Percentiles rank a stretch among this genome's conserved stretches.
Conservation (phyloP, 768 basidiomycete genomes). For the Symmetrospora coprosmae region DNA sequence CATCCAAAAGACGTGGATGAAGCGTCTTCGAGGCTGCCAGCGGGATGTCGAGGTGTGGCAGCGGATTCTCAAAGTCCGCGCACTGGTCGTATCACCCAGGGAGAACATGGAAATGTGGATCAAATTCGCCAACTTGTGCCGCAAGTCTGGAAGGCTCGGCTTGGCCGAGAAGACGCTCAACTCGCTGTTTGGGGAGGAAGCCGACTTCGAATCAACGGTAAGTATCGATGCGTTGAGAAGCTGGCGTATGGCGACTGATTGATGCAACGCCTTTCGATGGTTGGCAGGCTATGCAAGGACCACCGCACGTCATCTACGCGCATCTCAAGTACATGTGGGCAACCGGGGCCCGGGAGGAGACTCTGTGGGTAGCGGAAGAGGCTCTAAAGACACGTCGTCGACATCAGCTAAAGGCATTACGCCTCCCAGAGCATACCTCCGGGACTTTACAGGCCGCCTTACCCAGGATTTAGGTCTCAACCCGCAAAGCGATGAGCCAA, state of each 20-base stretch:
- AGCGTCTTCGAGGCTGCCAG: slow-evolving; percentile 87
- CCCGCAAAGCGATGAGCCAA: slow-evolving; percentile 25
- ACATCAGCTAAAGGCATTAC: too few species aligned
- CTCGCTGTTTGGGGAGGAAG: slow-evolving; percentile 63
- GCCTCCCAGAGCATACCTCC: slow-evolving; percentile 49
- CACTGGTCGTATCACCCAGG: slow-evolving; percentile 77
- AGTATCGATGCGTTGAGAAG: not conserved
- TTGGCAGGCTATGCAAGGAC: slow-evolving; percentile 47
- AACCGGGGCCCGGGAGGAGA: slow-evolving; percentile 59
- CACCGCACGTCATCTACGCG: slow-evolving; percentile 90
- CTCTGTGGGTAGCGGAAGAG: slow-evolving; percentile 45
- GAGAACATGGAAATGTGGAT: slow-evolving; percentile 98
- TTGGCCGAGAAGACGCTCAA: slow-evolving; percentile 94
- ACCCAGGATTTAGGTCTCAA: slow-evolving; percentile 60
- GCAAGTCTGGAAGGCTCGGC: slow-evolving; percentile 84
- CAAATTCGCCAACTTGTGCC: slow-evolving; percentile 93
- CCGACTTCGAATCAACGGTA: slow-evolving; percentile 25
- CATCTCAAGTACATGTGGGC: slow-evolving; percentile 96
- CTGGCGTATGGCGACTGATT: not conserved
- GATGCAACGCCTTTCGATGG: not conserved
- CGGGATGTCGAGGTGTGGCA: slow-evolving; percentile 99
- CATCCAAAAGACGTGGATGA: slow-evolving; percentile 94
- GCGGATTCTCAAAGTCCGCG: slow-evolving; percentile 85
- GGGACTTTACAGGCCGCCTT: slow-evolving; percentile 61
- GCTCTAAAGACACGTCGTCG: too few species aligned